These are phyloP conservation scores for Vigna nakashimae DNA, from an alignment of 306 rosid species.

Conservation along the genomic window DNA sequence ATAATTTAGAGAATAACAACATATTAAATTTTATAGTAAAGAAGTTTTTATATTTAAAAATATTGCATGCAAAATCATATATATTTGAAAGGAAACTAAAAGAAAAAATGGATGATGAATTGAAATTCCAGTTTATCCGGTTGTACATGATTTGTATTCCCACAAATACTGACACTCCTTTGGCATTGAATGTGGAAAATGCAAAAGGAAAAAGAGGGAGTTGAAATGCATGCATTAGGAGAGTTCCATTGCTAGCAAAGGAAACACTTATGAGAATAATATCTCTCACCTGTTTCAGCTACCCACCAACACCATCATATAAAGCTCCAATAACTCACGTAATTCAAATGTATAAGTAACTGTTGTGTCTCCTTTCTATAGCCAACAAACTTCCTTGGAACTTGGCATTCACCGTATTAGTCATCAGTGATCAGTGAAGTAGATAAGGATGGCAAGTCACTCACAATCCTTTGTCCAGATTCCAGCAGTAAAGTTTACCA, in stretches of 20 bases:
- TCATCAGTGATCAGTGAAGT: neutral
- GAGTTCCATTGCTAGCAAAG: neutral
- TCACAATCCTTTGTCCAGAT: slow-evolving; percentile 44
- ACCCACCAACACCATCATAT: slow-evolving; percentile 24
- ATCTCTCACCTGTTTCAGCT: neutral
- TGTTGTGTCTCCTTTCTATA: neutral
- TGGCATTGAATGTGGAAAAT: slow-evolving; percentile 46
- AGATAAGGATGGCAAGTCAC: slow-evolving; percentile 51
- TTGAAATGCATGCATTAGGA: neutral
- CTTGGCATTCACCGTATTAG: neutral
- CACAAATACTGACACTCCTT: slow-evolving; percentile 35
- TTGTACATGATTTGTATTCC: slow-evolving; percentile 41
- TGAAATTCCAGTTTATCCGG: too few species aligned
- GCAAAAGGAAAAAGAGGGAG: neutral
- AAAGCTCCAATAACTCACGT: neutral
- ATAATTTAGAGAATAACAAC: too few species aligned
- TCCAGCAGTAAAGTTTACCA: slow-evolving; percentile 75
- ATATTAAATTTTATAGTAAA: too few species aligned
- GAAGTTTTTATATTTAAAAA: too few species aligned
- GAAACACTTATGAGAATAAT: neutral
- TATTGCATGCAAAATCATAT: too few species aligned
- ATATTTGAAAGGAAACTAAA: too few species aligned
- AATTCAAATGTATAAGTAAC: slow-evolving; percentile 29
- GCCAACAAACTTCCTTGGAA: neutral
- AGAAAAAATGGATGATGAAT: too few species aligned